Base-by-base conservation (phyloP, 2,329 filamentous ascomycete species). In the Thelonectria blattea region DNA sequence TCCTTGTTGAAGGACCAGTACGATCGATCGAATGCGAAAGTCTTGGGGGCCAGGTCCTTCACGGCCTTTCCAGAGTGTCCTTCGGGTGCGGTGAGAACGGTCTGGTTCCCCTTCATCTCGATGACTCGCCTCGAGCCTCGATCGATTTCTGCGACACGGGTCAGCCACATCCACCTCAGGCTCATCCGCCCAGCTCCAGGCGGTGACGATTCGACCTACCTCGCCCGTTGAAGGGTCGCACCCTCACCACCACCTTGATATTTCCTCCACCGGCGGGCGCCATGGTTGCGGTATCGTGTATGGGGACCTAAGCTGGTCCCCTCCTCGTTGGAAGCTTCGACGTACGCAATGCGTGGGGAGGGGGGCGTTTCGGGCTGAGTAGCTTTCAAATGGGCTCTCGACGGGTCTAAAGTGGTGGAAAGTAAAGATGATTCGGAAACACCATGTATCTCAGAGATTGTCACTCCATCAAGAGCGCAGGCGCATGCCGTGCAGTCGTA, bases 191-290 rank as follows among this genome's bases (percentile, higher is more conserved):
- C 52, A 18, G 30, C 42, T 41, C 58, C 42, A 53, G 12, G 43
- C 52, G 24, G 37, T 57, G 45, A 69, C 82, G 61, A 2, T 10
- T 7, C 5, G 9, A 30, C 27, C 27, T 83, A 94, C 93, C 92
- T 94, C 93, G 88, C 73, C 88, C 88, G 78, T 99, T 99, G 81
- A 99, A 99, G 52, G 95, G 95, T 75, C 95, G 88, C 71, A 91
- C 89, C 81, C 95, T 88, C 83, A 99, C 95, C 83, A 99, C 95
- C 81, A 99, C 95, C 89, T 99, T 99, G 79, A 99, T 99, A 76
- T 99, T 99, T 75, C 95, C 93, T 80, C 91, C 93, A 73, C 91
- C 91, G 70, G 85, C 81, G 63, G 81, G 76, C 68, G 76, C 71
- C 76, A 78, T 78, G 71, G 55, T 66, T 71, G 68, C 67, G 64